Conservation (phyloP, 805 yeast species). For the Candida fluviatilis region DNA sequence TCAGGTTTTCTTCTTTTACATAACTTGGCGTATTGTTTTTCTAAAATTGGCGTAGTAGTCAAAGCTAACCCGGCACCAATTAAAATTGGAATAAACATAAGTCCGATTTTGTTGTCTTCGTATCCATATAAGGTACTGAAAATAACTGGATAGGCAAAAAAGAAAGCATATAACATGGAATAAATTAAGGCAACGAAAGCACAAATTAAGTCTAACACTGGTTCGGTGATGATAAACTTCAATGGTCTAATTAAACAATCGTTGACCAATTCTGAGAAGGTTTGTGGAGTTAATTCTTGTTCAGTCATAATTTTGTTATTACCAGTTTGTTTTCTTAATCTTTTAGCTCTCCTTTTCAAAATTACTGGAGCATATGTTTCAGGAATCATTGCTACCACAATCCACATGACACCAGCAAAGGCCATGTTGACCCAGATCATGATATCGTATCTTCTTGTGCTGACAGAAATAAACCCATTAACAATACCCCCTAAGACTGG, state of each 20-base stretch:
- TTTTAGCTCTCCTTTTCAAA: slow-evolving; percentile 59
- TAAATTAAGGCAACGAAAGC: slow-evolving; percentile 84
- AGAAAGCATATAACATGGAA: slow-evolving; percentile 87
- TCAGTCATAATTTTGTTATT: slow-evolving; percentile 84
- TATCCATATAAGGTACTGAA: slow-evolving; percentile 73
- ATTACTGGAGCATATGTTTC: slow-evolving; percentile 89
- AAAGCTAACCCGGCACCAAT: slow-evolving; percentile 81
- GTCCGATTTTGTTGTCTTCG: slow-evolving; percentile 73
- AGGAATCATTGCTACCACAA: slow-evolving; percentile 62
- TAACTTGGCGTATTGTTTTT: slow-evolving; percentile 52
- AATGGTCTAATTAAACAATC: slow-evolving; percentile 79
- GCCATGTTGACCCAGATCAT: slow-evolving; percentile 92
- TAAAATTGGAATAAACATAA: slow-evolving; percentile 86
- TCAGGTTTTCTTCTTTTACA: slow-evolving; percentile 54
- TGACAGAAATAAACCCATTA: slow-evolving; percentile 77
- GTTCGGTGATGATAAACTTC: slow-evolving; percentile 72
- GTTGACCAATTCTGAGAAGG: slow-evolving; percentile 62
- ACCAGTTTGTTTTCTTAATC: slow-evolving; percentile 74
- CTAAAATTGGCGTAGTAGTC: slow-evolving; percentile 69
- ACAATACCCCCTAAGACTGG: slow-evolving; percentile 88
- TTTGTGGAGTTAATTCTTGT: slow-evolving; percentile 79
- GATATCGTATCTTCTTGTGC: slow-evolving; percentile 63
- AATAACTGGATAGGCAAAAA: slow-evolving; percentile 92
- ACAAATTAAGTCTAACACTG: slow-evolving; percentile 80
- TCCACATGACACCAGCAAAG: slow-evolving; percentile 82